These are phyloP conservation scores for Pinus tabuliformis DNA, from an alignment of 75 land plant species.

Conservation along the genomic window DNA sequence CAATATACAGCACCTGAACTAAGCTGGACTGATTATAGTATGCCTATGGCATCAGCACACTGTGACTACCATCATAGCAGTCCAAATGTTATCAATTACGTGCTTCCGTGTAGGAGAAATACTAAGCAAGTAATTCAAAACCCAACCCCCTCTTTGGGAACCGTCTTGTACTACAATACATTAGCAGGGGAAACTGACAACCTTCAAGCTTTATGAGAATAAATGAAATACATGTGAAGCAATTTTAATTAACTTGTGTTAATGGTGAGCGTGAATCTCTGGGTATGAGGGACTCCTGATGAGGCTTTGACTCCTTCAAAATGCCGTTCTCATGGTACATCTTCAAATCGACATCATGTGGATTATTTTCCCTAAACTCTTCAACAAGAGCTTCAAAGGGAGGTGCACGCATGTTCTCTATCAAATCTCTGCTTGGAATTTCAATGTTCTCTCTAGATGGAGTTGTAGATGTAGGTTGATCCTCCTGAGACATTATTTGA, in stretches of 20 bases:
- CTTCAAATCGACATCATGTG: constrained; percentile 15
- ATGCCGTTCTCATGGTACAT: neutral
- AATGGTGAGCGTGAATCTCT: constrained; percentile 4
- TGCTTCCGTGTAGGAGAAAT: neutral
- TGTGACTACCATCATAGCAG: neutral
- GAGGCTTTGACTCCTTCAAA: neutral
- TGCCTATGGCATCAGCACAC: neutral
- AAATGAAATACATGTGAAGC: neutral
- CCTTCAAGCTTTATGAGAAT: neutral
- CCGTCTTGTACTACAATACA: neutral
- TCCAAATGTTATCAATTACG: neutral
- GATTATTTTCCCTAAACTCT: constrained; percentile 69
- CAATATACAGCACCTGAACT: constrained; percentile 1
- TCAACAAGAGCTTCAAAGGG: constrained; percentile 61
- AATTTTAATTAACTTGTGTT: neutral
- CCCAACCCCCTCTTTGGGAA: neutral
- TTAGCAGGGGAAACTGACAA: neutral
- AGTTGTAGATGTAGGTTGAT: constrained; percentile 68
- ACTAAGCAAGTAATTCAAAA: neutral
- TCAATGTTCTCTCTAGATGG: constrained; percentile 61
- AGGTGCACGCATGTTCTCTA: constrained; percentile 71
- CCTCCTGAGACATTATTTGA: constrained; percentile 49
- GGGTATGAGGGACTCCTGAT: neutral
- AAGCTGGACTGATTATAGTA: constrained; percentile 1
- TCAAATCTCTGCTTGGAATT: constrained; percentile 59